Percentiles rank a stretch among this genome's conserved stretches.
Evolutionary conservation across 305 asterid genomes (phyloP).

Genomic region (Fraxinus greggii): DNA sequence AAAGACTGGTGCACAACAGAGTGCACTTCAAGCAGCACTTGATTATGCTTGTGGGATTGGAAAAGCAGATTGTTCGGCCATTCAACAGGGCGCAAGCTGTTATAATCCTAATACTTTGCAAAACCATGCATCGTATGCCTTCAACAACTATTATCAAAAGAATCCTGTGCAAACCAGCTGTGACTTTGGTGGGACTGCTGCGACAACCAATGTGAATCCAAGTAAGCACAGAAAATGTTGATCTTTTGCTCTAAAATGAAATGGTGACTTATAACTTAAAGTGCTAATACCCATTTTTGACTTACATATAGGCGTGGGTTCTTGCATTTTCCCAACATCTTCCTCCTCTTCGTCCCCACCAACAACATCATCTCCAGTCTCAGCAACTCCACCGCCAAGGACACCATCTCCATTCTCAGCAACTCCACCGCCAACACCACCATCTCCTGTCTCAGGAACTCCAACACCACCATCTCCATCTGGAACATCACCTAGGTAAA

Average conservation of each 20-base stretch:
- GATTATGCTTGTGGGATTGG: conserved; percentile 90
- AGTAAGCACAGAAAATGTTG: neutral
- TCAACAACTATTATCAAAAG: conserved; percentile 71
- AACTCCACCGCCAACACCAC: conserved; percentile 24
- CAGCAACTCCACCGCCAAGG: conserved; percentile 35
- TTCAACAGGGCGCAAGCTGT: conserved; percentile 66
- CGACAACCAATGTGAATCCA: neutral
- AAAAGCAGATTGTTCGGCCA: conserved; percentile 73
- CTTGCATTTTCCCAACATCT: conserved; percentile 55
- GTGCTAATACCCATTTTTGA: neutral
- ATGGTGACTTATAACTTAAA: neutral
- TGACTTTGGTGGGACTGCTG: conserved; percentile 63
- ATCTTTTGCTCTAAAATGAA: neutral
- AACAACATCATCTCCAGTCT: neutral
- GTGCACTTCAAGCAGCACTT: conserved; percentile 59
- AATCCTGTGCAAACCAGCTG: conserved; percentile 75
- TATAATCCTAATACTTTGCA: conserved; percentile 58
- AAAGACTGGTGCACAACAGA: conserved; percentile 50
- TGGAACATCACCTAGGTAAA: conserved; percentile 45
- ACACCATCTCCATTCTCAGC: conserved; percentile 28
- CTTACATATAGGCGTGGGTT: conserved; percentile 60
- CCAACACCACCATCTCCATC: conserved; percentile 40
- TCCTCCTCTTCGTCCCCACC: conserved; percentile 42
- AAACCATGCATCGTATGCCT: conserved; percentile 79
- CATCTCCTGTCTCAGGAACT: conserved; percentile 30